Conservation (phyloP, 768 basidiomycete species). For the Boletellus ananiceps region DNA sequence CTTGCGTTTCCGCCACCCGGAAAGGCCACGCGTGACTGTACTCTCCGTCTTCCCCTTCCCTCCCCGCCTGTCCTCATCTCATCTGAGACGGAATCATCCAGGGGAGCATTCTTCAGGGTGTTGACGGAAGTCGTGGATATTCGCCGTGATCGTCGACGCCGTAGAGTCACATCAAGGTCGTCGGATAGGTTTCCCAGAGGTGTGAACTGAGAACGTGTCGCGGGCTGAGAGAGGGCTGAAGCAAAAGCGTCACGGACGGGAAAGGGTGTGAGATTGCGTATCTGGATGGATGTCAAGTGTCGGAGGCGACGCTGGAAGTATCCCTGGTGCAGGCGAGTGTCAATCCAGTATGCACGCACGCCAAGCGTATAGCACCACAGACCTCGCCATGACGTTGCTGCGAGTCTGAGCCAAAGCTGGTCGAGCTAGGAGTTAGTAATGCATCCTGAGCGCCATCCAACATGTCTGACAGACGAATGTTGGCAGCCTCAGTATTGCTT, state of each 20-base stretch:
- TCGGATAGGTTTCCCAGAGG: conserved; percentile 57
- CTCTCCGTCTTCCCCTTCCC: conserved; percentile 38
- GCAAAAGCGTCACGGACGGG: conserved; percentile 71
- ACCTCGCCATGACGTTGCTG: conserved; percentile 12
- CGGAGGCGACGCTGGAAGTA: conserved; percentile 59
- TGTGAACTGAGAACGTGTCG: conserved; percentile 56
- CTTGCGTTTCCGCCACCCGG: conserved; percentile 19
- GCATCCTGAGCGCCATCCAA: conserved; percentile 10
- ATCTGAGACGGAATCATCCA: conserved; percentile 37
- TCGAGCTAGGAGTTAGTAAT: conserved; percentile 10
- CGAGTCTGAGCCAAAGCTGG: conserved; percentile 15
- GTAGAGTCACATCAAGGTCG: conserved; percentile 61
- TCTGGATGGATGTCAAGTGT: conserved; percentile 67
- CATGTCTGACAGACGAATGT: background rate
- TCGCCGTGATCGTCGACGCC: conserved; percentile 56
- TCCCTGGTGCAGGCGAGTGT: conserved; percentile 12
- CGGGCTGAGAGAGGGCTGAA: conserved; percentile 66
- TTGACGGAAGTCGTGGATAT: conserved; percentile 55
- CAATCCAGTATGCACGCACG: background rate
- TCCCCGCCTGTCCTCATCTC: conserved; percentile 27
- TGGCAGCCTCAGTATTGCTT: background rate
- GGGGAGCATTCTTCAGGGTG: conserved; percentile 43
- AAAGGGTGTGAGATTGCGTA: conserved; percentile 81
- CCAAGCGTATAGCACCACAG: background rate
- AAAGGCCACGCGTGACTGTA: conserved; percentile 45